Evolutionary conservation across 2,329 filamentous ascomycete genomes (phyloP).

Genomic region (Arthrocladium fulminans): DNA sequence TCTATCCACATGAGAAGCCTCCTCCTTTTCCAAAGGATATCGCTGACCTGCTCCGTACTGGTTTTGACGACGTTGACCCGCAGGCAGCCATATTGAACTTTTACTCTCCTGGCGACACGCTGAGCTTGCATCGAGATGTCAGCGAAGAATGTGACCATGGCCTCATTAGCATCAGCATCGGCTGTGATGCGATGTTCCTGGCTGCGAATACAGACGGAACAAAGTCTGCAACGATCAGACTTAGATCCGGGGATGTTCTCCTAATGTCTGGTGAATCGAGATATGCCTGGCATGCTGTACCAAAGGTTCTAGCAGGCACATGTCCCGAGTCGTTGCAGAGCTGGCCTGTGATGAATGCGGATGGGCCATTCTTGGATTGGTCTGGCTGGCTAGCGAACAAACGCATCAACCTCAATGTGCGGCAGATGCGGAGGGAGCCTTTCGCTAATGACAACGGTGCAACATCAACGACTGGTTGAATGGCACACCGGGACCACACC

Average conservation of each 20-base stretch:
- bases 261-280: slow-evolving; percentile 77
- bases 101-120: slow-evolving; percentile 80
- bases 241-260: slow-evolving; percentile 79
- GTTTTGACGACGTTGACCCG: slow-evolving; percentile 70
- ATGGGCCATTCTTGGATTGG: slow-evolving; percentile 54
- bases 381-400: slow-evolving; percentile 81
- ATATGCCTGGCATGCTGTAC: slow-evolving; percentile 93
- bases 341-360: slow-evolving; percentile 56
- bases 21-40: slow-evolving; percentile 70
- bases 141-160: slow-evolving; percentile 73
- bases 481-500: too few relatives aligned
- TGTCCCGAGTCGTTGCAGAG: slow-evolving; percentile 65
- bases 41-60: slow-evolving; percentile 52
- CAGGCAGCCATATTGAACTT: slow-evolving; percentile 92
- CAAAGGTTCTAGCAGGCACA: slow-evolving; percentile 69
- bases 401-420: slow-evolving; percentile 82
- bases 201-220: slow-evolving; percentile 55
- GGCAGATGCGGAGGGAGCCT: slow-evolving; percentile 62
- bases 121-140: slow-evolving; percentile 89
- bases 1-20: slow-evolving; percentile 61
- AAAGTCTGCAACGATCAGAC: slow-evolving; percentile 45
- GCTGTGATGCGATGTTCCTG: slow-evolving; percentile 84
- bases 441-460: neutral
- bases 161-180: slow-evolving; percentile 76
- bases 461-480: neutral